These are phyloP conservation scores for Nyctanthes arbortristis DNA, from an alignment of 257 asterid species.

Conservation along the genomic window DNA sequence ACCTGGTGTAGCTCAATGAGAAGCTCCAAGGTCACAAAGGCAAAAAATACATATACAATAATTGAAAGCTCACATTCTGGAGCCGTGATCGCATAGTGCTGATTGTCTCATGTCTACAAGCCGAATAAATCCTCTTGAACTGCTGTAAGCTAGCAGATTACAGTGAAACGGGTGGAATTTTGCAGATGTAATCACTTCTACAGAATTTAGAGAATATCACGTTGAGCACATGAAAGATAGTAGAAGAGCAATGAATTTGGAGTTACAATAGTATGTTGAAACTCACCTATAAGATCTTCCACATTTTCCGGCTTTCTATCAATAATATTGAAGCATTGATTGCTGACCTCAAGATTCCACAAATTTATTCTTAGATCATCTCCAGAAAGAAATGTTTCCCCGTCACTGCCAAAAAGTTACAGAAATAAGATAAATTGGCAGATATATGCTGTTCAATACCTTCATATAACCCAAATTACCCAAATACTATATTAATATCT, in stretches of 20 bases:
- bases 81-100: conserved; percentile 66
- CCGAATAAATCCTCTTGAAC: conserved; percentile 78
- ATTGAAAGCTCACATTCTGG: conserved; percentile 58
- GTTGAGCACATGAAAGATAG: conserved; percentile 10
- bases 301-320: conserved; percentile 71
- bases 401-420: conserved; percentile 66
- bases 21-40: background rate
- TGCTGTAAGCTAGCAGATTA: conserved; percentile 74
- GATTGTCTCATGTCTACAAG: conserved; percentile 81
- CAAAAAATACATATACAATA: background rate
- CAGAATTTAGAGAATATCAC: conserved; percentile 25
- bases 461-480: no score
- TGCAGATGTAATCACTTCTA: conserved; percentile 80
- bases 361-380: conserved; percentile 82
- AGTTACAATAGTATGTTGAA: background rate
- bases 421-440: conserved; percentile 14
- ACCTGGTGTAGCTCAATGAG: conserved; percentile 14
- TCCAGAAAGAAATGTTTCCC: conserved; percentile 83
- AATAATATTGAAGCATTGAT: conserved; percentile 74
- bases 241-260: conserved; percentile 15
- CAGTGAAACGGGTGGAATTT: conserved; percentile 82
- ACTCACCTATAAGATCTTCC: conserved; percentile 79
- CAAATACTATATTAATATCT: no score
- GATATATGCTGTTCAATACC: conserved; percentile 10
- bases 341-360: conserved; percentile 76